Evolutionary conservation across 495 filamentous ascomycete species (phyloP), one percentile per base, ranked within the genome.

Genomic region (Aspergillus sclerotiicarbonarius): DNA sequence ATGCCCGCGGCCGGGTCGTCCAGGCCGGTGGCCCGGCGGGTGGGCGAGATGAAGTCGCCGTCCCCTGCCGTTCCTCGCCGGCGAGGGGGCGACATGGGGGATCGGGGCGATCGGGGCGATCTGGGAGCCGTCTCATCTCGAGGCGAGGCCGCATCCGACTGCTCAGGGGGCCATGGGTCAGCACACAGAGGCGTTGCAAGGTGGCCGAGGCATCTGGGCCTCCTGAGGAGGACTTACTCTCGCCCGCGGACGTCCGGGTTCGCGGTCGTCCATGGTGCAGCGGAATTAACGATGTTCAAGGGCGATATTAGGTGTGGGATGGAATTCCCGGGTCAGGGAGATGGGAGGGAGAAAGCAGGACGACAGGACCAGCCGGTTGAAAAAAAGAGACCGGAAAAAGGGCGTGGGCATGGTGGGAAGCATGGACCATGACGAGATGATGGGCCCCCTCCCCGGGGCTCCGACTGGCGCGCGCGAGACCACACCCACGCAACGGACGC

Each of bases 21-120:
- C 3, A 21, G 44, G 0, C 51, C 43, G 4, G 53, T 32, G 1
- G 32, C 19, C 20, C 48, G 35, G 47, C 67, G 62, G 2, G 58
- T 62, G 0, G 65, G 67, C 8, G 64, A 67, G 25, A 50, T 29
- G 29, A 50, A 32, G 10, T 50, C 47, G 13, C 21, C 9, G 13
- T 50, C 47, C 29, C 29, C 13, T 4, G 47, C 31, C 5, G 25
- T 31, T 1, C 47, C 25, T 6, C 47, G 47, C 2, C 47, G 25
- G 47, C 12, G 16, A 48, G 43, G 18, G 5, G 53, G 52, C 8
- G 52, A 55, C 9, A 47, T 55, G 12, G 47, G 47, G 18, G 53
- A 25, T 25, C 25, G 25, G 25, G 25, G 25, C 5, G 25, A 25
- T 25, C 25, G 25, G 25, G 25, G 25, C 2, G 25, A 25, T 25